Evolutionary conservation across 306 rosid genomes (phyloP).

Genomic region (Argentina anserina): DNA sequence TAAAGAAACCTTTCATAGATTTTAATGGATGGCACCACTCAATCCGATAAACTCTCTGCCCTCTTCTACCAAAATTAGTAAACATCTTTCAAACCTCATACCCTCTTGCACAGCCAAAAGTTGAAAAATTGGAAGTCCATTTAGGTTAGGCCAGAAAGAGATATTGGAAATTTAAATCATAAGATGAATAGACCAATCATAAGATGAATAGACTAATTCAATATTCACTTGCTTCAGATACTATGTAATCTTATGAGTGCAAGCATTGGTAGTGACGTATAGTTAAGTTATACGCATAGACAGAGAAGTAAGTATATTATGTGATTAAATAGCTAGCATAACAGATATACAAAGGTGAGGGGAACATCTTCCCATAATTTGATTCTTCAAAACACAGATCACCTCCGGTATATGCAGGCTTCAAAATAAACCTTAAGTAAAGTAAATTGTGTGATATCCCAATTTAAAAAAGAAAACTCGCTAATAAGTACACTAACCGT

Average conservation of each 20-base stretch:
- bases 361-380: neutral
- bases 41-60: neutral
- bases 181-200: neutral
- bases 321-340: neutral
- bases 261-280: neutral
- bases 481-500: slow-evolving; percentile 48
- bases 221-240: neutral
- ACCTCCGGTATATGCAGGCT: neutral
- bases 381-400: neutral
- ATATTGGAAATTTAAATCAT: neutral
- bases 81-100: neutral
- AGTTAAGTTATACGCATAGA: neutral
- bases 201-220: neutral
- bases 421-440: neutral
- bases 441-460: neutral
- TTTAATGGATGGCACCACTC: neutral
- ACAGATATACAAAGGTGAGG: neutral
- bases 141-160: neutral
- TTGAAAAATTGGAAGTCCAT: neutral
- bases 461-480: neutral
- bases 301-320: neutral
- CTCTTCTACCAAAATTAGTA: neutral
- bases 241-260: neutral
- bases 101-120: neutral
- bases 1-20: neutral